These are phyloP conservation scores for Pichia deserticola DNA, from an alignment of 805 yeast species.

Conservation along the genomic window DNA sequence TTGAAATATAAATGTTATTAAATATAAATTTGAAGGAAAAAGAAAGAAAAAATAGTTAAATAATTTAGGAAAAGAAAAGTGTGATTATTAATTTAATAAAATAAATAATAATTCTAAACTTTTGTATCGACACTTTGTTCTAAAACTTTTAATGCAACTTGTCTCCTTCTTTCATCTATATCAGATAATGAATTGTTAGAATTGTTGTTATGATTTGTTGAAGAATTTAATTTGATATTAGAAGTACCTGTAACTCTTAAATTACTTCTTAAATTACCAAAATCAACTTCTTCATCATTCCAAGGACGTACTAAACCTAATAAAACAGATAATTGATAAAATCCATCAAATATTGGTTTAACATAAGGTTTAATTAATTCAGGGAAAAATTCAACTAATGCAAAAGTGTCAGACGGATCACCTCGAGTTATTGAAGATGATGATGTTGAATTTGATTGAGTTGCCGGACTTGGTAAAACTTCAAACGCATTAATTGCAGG, in stretches of 20 bases:
- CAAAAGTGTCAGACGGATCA: slow-evolving; percentile 87
- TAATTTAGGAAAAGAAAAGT: too few relatives aligned
- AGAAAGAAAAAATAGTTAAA: background rate
- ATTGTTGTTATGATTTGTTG: background rate
- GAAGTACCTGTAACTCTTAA: slow-evolving; percentile 39
- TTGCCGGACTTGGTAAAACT: slow-evolving; percentile 31
- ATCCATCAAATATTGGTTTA: slow-evolving; percentile 40
- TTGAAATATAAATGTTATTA: too few relatives aligned
- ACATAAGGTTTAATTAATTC: slow-evolving; percentile 44
- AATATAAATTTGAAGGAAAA: background rate
- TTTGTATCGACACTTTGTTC: slow-evolving; percentile 38
- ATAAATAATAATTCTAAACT: background rate
- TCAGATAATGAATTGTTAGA: slow-evolving; percentile 25
- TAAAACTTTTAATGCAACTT: slow-evolving; percentile 65
- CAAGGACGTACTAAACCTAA: slow-evolving; percentile 53
- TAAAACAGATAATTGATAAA: slow-evolving; percentile 33
- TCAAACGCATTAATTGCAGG: slow-evolving; percentile 17
- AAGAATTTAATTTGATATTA: background rate
- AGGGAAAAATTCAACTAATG: slow-evolving; percentile 81
- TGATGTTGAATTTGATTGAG: slow-evolving; percentile 13
- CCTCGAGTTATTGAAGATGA: slow-evolving; percentile 38
- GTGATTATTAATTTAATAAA: background rate
- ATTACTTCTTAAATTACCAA: slow-evolving; percentile 64
- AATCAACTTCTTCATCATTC: slow-evolving; percentile 61
- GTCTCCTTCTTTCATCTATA: slow-evolving; percentile 71